A percentile compares a stretch with the other conserved stretches of the same genome.
phyloP scores from a whole-genome alignment of 352 stramenopile genomes.

The Phytophthora capsici region DNA sequence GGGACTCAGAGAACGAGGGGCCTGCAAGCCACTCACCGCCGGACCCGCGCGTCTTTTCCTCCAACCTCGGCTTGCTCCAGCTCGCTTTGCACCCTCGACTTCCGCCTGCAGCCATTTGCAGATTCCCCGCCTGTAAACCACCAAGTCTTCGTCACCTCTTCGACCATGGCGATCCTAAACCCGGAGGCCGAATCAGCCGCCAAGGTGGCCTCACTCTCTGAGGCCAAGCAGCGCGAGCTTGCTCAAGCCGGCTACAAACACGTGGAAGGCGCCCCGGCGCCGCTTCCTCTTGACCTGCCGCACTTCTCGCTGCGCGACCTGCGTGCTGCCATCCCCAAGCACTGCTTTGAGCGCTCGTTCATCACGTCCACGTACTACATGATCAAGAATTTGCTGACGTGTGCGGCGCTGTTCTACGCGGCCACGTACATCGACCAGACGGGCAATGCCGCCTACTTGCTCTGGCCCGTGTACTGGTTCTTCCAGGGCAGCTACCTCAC shows the following conservation, averaged over 20 bases:
- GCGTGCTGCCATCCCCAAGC: conserved; percentile 90
- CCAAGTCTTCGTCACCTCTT: not conserved
- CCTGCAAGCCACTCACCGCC: conserved; percentile 35
- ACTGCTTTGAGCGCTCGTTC: conserved; percentile 97
- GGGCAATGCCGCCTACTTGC: conserved; percentile 58
- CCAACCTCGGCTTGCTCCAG: not conserved
- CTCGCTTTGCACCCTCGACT: conserved; percentile 1
- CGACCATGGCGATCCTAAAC: conserved; percentile 72
- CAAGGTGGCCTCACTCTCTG: conserved; percentile 31
- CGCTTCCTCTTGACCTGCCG: conserved; percentile 82
- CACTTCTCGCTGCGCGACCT: conserved; percentile 91
- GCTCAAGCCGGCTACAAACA: conserved; percentile 74
- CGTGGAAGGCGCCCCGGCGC: conserved; percentile 73
- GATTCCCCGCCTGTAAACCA: conserved; percentile 38
- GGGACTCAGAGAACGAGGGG: conserved; percentile 1
- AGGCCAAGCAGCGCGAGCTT: conserved; percentile 57
- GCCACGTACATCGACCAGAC: conserved; percentile 73
- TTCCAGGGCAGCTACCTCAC: conserved; percentile 97
- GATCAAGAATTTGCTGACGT: conserved; percentile 91
- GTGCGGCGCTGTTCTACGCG: conserved; percentile 88
- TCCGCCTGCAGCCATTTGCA: conserved; percentile 37
- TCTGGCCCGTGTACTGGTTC: conserved; percentile 97
- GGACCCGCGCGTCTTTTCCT: conserved; percentile 24
- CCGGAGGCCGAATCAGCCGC: conserved; percentile 52
- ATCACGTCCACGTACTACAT: conserved; percentile 93